Evolutionary conservation across 495 filamentous ascomycete species (phyloP).

Genomic region (Clavariopsis aquatica): DNA sequence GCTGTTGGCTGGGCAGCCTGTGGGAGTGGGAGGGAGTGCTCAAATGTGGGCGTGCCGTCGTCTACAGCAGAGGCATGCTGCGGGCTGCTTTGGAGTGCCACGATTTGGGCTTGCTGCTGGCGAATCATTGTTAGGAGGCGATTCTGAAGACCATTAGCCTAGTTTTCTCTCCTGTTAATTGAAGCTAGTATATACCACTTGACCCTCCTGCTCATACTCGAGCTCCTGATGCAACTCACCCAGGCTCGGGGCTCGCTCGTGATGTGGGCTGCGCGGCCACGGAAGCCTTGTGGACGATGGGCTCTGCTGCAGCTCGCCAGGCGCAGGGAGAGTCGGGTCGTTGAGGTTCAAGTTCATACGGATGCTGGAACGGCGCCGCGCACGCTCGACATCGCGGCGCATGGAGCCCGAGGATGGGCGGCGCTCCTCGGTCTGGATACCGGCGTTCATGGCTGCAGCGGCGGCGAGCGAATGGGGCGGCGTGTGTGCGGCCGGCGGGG

Average conservation of each 20-base stretch:
- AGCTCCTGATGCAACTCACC: slow-evolving; percentile 96
- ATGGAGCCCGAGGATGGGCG: slow-evolving; percentile 60
- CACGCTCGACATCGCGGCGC: slow-evolving; percentile 57
- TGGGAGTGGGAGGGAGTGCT: slow-evolving; percentile 58
- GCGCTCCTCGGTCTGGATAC: slow-evolving; percentile 63
- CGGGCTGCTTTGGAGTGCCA: slow-evolving; percentile 57
- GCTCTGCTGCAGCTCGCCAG: slow-evolving; percentile 59
- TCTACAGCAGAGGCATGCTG: slow-evolving; percentile 29
- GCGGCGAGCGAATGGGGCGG: slow-evolving; percentile 66
- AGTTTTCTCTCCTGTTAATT: background rate
- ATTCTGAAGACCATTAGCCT: slow-evolving; percentile 57
- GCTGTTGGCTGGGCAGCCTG: slow-evolving; percentile 36
- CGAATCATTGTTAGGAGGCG: slow-evolving; percentile 87
- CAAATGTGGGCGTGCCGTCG: slow-evolving; percentile 54
- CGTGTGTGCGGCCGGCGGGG: slow-evolving; percentile 59
- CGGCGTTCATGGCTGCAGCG: slow-evolving; percentile 68
- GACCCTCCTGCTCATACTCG: slow-evolving; percentile 92
- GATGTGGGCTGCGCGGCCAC: slow-evolving; percentile 40
- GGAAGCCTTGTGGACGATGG: slow-evolving; percentile 21
- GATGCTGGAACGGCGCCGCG: slow-evolving; percentile 65
- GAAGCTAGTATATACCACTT: slow-evolving; percentile 63
- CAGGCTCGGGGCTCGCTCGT: slow-evolving; percentile 71
- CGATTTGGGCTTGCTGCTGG: slow-evolving; percentile 77
- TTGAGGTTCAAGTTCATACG: slow-evolving; percentile 74
- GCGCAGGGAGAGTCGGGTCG: slow-evolving; percentile 61